Evolutionary conservation across 2,329 filamentous ascomycete species (phyloP).

Genomic region (Botrytis porri): DNA sequence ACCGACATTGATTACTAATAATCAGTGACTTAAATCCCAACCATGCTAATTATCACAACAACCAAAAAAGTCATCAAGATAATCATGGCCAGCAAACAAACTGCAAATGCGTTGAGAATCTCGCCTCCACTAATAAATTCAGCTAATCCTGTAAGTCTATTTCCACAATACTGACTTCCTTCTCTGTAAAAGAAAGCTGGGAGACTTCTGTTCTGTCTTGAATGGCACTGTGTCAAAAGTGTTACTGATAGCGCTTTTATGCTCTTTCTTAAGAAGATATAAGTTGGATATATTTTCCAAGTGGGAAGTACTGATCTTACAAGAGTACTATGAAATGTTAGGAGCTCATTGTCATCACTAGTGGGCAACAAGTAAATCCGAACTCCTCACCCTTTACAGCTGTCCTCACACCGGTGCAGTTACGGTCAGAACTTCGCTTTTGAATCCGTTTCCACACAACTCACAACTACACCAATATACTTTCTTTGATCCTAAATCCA

Average conservation of each 20-base stretch:
- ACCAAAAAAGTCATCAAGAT: not conserved
- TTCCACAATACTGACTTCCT: not conserved
- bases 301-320: not conserved
- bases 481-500: constrained; percentile 55
- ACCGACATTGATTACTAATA: constrained; percentile 1
- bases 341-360: constrained; percentile 10
- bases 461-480: constrained; percentile 70
- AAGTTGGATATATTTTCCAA: not conserved
- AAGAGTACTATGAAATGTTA: not conserved
- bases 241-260: not conserved
- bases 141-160: constrained; percentile 52
- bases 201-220: not conserved
- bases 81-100: not conserved
- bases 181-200: not conserved
- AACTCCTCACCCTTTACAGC: constrained; percentile 60
- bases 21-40: not conserved
- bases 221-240: not conserved
- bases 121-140: constrained; percentile 65
- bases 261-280: not conserved
- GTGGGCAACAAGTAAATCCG: constrained; percentile 65
- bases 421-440: constrained; percentile 68
- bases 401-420: constrained; percentile 67
- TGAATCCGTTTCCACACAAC: constrained; percentile 58
- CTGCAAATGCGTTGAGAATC: constrained; percentile 21
- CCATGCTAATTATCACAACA: not conserved